A percentile compares a stretch with the other conserved stretches of the same genome.
Conservation (phyloP, 2,329 filamentous ascomycete species). For the Aspergillus sp. region DNA sequence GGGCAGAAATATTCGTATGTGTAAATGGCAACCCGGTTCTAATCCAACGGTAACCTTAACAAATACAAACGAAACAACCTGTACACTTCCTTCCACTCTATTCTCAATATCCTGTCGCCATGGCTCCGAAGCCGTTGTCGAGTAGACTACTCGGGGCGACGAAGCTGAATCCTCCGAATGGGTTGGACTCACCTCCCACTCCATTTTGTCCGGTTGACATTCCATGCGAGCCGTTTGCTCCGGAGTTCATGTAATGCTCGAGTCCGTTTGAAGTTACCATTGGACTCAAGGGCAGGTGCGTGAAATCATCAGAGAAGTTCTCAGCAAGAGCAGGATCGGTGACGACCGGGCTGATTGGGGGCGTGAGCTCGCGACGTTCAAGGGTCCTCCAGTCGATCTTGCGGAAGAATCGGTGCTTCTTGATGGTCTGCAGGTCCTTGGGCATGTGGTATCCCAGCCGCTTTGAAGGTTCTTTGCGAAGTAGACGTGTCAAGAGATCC, state of each 20-base stretch:
- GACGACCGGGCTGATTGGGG: conserved; percentile 88
- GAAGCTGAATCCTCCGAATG: conserved; percentile 46
- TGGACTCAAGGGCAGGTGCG: conserved; percentile 75
- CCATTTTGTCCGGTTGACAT: conserved; percentile 14
- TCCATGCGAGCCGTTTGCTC: conserved; percentile 9
- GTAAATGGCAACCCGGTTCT: too few relatives aligned
- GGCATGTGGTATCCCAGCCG: conserved; percentile 83
- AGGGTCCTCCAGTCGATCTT: conserved; percentile 93
- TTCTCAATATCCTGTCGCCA: too few relatives aligned
- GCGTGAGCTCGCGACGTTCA: conserved; percentile 73
- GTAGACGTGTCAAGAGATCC: conserved; percentile 81
- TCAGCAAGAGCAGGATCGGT: conserved; percentile 94
- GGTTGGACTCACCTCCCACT: conserved; percentile 29
- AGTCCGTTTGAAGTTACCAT: conserved; percentile 39
- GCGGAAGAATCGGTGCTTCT: conserved; percentile 92
- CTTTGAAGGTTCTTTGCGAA: conserved; percentile 90
- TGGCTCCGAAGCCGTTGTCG: conserved; percentile 27
- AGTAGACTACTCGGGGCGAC: conserved; percentile 45
- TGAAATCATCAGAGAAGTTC: conserved; percentile 95
- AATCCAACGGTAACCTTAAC: too few relatives aligned
- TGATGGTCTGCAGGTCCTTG: conserved; percentile 79
- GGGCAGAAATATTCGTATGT: too few relatives aligned
- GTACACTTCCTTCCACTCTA: too few relatives aligned
- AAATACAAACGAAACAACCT: too few relatives aligned
- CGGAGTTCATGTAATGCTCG: conserved; percentile 18